Evolutionary conservation across 2,329 filamentous ascomycete species (phyloP).

Genomic region (Emericellopsis cladophorae): DNA sequence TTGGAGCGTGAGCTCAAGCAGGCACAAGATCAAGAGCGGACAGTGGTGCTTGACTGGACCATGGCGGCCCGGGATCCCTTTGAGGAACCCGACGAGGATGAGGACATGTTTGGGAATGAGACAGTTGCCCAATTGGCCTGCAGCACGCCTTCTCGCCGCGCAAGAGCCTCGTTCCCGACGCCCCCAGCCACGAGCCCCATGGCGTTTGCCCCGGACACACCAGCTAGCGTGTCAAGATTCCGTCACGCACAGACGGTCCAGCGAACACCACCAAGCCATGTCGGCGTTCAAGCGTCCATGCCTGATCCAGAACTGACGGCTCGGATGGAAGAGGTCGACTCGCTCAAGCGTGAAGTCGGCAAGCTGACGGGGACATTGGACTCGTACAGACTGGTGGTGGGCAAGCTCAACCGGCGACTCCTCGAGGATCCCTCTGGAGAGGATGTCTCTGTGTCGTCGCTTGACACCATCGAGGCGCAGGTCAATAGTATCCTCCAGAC

Average conservation of each 20-base stretch:
- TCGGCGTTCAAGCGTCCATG: slow-evolving; percentile 26
- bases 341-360: slow-evolving; percentile 31
- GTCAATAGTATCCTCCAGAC: slow-evolving; percentile 28
- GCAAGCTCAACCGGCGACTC: slow-evolving; percentile 22
- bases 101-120: slow-evolving; percentile 29
- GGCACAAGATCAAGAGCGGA: slow-evolving; percentile 3
- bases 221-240: slow-evolving; percentile 8
- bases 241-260: slow-evolving; percentile 2
- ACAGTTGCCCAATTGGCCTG: slow-evolving; percentile 36
- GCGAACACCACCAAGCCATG: slow-evolving; percentile 6
- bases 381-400: slow-evolving; percentile 28
- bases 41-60: slow-evolving; percentile 29
- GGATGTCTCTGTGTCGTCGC: slow-evolving; percentile 1
- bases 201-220: slow-evolving; percentile 15
- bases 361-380: slow-evolving; percentile 35
- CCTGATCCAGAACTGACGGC: slow-evolving; percentile 27
- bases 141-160: slow-evolving; percentile 33
- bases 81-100: slow-evolving; percentile 23
- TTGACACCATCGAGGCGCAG: slow-evolving; percentile 23
- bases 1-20: slow-evolving; percentile 18
- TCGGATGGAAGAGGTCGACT: slow-evolving; percentile 33
- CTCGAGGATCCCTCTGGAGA: slow-evolving; percentile 7
- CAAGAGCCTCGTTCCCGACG: slow-evolving; percentile 36
- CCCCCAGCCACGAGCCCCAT: slow-evolving; percentile 42
- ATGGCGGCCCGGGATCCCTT: slow-evolving; percentile 34